phyloP scores from a whole-genome alignment of 768 basidiomycete genomes.

The Cantharellus anzutake region DNA sequence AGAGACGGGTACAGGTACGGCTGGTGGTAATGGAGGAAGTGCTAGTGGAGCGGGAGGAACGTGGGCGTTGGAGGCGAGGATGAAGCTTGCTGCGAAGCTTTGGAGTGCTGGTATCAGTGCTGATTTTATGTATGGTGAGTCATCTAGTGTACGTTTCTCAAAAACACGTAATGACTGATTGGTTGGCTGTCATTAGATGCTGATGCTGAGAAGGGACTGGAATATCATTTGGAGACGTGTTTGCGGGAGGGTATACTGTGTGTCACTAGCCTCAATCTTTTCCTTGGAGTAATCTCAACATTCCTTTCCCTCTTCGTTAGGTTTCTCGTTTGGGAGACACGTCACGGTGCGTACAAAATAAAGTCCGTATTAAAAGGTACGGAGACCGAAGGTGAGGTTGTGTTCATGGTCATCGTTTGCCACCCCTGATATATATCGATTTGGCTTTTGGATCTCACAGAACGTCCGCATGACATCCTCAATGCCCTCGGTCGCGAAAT shows the following conservation, averaged over 20 bases:
- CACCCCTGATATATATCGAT: neutral
- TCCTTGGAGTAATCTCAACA: neutral
- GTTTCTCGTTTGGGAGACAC: conserved; percentile 33
- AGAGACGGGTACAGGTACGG: neutral
- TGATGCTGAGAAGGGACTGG: conserved; percentile 39
- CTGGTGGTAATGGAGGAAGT: neutral
- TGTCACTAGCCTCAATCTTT: conserved; percentile 12
- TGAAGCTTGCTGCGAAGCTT: conserved; percentile 55
- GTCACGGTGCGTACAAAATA: conserved; percentile 60
- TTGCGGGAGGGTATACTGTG: conserved; percentile 71
- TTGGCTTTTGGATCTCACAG: conserved; percentile 14
- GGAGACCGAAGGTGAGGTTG: conserved; percentile 44
- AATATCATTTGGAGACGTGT: conserved; percentile 49
- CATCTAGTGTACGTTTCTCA: too few relatives aligned
- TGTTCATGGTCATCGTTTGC: neutral
- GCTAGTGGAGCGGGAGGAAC: neutral
- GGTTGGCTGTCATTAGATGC: too few relatives aligned
- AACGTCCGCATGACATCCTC: conserved; percentile 49
- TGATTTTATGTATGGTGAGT: conserved; percentile 69
- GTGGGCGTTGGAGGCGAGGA: conserved; percentile 43
- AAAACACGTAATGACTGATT: too few relatives aligned
- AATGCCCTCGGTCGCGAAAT: conserved; percentile 61
- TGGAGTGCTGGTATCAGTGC: conserved; percentile 74
- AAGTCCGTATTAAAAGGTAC: conserved; percentile 67
- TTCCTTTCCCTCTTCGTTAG: conserved; percentile 14